These are phyloP conservation scores for Sarocladium oryzae DNA, from an alignment of 2,329 filamentous ascomycete genomes.

Conservation along the genomic window DNA sequence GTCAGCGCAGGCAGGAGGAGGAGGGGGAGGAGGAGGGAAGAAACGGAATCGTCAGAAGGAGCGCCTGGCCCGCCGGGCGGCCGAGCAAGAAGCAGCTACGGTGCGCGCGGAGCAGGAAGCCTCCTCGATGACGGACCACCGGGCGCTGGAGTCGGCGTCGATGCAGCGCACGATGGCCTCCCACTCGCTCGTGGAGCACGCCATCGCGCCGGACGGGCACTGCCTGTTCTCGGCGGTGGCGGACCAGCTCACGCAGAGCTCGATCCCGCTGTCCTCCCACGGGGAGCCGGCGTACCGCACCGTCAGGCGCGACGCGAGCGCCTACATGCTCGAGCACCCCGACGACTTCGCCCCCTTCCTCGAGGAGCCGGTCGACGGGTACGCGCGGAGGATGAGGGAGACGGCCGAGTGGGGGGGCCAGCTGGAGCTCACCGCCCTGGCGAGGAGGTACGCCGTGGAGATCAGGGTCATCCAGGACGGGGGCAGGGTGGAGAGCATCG, in stretches of 20 bases:
- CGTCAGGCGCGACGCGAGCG: constrained; percentile 65
- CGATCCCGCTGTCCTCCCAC: constrained; percentile 32
- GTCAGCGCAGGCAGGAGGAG: neutral
- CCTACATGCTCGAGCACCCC: constrained; percentile 65
- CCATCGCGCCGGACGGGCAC: constrained; percentile 86
- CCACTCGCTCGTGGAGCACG: constrained; percentile 62
- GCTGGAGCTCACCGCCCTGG: constrained; percentile 79
- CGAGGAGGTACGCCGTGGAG: constrained; percentile 69
- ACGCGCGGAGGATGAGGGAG: constrained; percentile 70
- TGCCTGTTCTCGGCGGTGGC: constrained; percentile 91
- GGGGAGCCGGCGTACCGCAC: constrained; percentile 50
- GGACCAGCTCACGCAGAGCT: constrained; percentile 62
- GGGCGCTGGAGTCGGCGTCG: constrained; percentile 59
- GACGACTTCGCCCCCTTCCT: constrained; percentile 78
- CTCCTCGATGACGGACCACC: constrained; percentile 63
- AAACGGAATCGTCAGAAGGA: constrained; percentile 92
- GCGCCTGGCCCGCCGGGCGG: constrained; percentile 79
- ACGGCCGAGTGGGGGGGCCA: constrained; percentile 97
- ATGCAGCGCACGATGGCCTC: constrained; percentile 63
- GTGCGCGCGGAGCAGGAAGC: constrained; percentile 70
- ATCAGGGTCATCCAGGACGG: constrained; percentile 86
- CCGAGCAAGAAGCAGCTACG: constrained; percentile 68
- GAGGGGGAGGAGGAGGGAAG: constrained; percentile 34
- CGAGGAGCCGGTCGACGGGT: constrained; percentile 54
- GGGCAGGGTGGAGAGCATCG: constrained; percentile 63